A percentile compares a stretch with the other conserved stretches of the same genome.
Evolutionary conservation across 2,329 filamentous ascomycete genomes (phyloP).

Genomic region (Hypoxylon sp.): DNA sequence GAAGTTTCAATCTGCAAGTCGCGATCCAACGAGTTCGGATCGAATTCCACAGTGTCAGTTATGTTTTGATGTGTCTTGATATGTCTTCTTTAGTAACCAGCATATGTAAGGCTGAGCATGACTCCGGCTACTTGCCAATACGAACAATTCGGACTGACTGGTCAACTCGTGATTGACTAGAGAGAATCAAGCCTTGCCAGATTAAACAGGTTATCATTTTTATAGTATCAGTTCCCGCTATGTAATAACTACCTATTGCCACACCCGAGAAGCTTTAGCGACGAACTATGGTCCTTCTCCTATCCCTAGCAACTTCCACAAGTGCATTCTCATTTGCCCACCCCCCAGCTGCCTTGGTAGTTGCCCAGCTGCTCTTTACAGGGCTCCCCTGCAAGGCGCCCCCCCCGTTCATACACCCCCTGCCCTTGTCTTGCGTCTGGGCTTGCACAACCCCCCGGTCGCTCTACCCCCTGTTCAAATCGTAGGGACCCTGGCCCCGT

Average conservation of each 20-base stretch:
- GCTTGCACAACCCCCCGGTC: conserved; percentile 45
- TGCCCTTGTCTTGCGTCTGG: conserved; percentile 46
- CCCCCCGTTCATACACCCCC: conserved; percentile 44
- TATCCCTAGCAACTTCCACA: conserved; percentile 13
- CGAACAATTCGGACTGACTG: conserved; percentile 24
- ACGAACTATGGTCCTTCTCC: conserved; percentile 30
- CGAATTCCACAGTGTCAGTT: conserved; percentile 30
- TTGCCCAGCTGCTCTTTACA: conserved; percentile 39
- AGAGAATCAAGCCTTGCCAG: conserved; percentile 32
- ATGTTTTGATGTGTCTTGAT: conserved; percentile 12
- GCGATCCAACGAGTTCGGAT: conserved; percentile 29
- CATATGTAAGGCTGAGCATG: conserved; percentile 41
- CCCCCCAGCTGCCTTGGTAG: conserved; percentile 24
- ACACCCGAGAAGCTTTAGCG: conserved; percentile 34
- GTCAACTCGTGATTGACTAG: conserved; percentile 24
- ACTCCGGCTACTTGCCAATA: conserved; percentile 28
- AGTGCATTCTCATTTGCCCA: conserved; percentile 27
- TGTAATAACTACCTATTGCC: conserved; percentile 31
- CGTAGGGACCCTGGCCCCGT: conserved; percentile 40
- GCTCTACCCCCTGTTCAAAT: conserved; percentile 32
- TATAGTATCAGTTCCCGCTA: conserved; percentile 1
- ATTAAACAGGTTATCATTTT: conserved; percentile 18
- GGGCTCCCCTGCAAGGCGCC: conserved; percentile 32
- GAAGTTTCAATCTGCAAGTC: conserved; percentile 33
- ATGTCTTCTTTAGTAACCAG: conserved; percentile 17